Conservation (phyloP, 2,329 filamentous ascomycete species). For the Trichophyton simii region DNA sequence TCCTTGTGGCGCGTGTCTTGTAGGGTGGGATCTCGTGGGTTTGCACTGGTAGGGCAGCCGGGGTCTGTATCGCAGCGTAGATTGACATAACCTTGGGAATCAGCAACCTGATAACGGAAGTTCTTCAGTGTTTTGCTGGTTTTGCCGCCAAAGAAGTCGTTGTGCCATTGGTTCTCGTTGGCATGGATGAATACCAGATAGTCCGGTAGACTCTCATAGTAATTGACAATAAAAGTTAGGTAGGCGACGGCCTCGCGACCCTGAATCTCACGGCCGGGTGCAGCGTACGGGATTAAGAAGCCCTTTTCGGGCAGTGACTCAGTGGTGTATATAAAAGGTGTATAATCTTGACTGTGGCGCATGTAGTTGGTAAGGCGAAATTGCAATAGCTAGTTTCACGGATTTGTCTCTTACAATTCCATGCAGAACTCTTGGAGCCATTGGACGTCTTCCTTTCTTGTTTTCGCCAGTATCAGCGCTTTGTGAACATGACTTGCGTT, state of each 20-base stretch:
- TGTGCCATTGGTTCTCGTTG: slow-evolving; percentile 46
- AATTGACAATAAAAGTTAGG: slow-evolving; percentile 36
- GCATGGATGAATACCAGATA: slow-evolving; percentile 45
- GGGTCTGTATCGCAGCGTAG: slow-evolving; percentile 48
- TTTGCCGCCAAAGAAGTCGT: slow-evolving; percentile 21
- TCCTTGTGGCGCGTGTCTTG: background rate
- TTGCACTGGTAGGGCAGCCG: slow-evolving; percentile 34
- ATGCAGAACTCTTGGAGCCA: background rate
- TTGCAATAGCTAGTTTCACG: background rate
- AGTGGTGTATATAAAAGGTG: background rate
- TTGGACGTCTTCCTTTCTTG: background rate
- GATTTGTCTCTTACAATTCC: background rate
- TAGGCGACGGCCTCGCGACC: slow-evolving; percentile 37
- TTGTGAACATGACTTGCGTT: background rate
- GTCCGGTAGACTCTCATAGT: slow-evolving; percentile 39
- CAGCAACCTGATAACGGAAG: slow-evolving; percentile 42
- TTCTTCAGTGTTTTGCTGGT: slow-evolving; percentile 42
- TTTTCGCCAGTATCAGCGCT: background rate
- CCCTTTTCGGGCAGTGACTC: background rate
- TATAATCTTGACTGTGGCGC: background rate
- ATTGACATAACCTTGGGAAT: slow-evolving; percentile 46
- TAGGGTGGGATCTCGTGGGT: slow-evolving; percentile 20
- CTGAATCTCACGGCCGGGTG: background rate
- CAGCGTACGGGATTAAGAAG: background rate
- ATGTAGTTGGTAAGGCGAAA: background rate